phyloP scores from a whole-genome alignment of 2,329 filamentous ascomycete genomes.

The Talaromyces islandicus region DNA sequence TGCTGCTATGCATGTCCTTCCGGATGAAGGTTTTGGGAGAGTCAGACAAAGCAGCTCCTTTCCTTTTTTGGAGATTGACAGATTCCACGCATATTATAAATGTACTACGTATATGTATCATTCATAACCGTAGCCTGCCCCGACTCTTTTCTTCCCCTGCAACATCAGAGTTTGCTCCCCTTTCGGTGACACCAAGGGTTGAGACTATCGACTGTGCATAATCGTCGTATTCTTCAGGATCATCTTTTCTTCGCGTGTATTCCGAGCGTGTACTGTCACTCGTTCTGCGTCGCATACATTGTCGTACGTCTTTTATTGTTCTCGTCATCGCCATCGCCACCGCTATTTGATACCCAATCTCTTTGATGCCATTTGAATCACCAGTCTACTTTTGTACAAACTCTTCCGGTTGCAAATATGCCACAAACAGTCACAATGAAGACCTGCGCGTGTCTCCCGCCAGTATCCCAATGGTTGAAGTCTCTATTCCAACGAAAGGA shows the following conservation, averaged over 20 bases:
- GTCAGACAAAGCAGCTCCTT: background rate
- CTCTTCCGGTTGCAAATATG: background rate
- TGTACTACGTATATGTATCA: background rate
- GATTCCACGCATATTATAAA: background rate
- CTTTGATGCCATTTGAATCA: background rate
- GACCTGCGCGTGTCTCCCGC: slow-evolving; percentile 27
- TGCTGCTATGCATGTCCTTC: background rate
- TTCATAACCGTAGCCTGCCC: background rate
- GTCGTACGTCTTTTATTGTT: too few relatives aligned
- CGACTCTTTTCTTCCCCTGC: background rate
- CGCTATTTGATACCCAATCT: background rate
- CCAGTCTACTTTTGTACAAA: background rate
- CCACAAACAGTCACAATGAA: background rate
- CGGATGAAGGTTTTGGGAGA: background rate
- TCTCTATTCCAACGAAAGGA: slow-evolving; percentile 25
- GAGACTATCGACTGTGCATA: background rate
- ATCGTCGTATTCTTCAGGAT: background rate
- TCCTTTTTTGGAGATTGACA: background rate
- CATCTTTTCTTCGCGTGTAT: background rate
- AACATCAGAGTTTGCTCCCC: background rate
- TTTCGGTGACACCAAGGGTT: background rate
- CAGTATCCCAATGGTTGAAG: slow-evolving; percentile 28
- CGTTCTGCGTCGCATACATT: slow-evolving; percentile 1
- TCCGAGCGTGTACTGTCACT: slow-evolving; percentile 4
- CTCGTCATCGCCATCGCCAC: background rate